Evolutionary conservation across 228 moss, liverwort and hornwort species (phyloP).

Genomic region (Sphagnum fallax): DNA sequence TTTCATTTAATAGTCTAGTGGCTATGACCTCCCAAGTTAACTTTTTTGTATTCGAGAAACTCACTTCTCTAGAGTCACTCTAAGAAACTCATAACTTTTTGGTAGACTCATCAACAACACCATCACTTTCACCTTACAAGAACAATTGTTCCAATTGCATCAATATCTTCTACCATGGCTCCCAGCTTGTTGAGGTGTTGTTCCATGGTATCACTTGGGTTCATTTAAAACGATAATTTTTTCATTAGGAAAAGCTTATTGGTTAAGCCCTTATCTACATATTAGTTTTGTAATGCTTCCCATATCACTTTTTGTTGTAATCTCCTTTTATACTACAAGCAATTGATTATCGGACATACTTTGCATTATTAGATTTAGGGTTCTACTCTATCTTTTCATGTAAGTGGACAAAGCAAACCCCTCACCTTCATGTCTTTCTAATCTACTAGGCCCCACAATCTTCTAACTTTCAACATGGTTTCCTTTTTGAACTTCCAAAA

Average conservation of each 20-base stretch:
- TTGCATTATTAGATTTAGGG: background rate
- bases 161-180: background rate
- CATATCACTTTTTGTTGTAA: background rate
- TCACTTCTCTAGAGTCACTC: background rate
- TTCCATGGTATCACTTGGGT: background rate
- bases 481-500: slow-evolving; percentile 1
- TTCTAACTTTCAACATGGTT: background rate
- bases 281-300: background rate
- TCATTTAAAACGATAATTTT: background rate
- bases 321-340: background rate
- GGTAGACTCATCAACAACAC: background rate
- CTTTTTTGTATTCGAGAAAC: background rate
- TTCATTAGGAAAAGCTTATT: background rate
- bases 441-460: background rate
- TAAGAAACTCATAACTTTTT: background rate
- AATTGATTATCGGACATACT: background rate
- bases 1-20: slow-evolving; percentile 3
- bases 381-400: background rate
- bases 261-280: background rate
- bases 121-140: background rate
- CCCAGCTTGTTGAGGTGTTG: background rate
- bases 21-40: background rate
- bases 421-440: background rate
- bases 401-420: background rate
- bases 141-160: background rate